Base-by-base conservation (phyloP, 352 stramenopile genomes). In the Elongisporangium anandrum region DNA sequence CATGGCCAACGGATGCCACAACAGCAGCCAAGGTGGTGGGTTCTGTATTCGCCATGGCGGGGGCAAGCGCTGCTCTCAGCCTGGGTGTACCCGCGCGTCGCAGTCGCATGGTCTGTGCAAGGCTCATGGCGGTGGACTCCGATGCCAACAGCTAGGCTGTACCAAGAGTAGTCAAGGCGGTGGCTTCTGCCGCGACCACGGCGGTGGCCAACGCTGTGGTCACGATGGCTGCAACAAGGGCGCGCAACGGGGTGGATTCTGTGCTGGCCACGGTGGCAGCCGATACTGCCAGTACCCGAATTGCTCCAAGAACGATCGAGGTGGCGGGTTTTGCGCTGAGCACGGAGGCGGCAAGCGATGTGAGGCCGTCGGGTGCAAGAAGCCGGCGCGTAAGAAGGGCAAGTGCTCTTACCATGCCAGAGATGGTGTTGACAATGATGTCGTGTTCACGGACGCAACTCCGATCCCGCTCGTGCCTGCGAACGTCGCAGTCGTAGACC, bases 111-210 rank as follows among this genome's bases (percentile, higher is more conserved):
- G 72, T n/a, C 71, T 81, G 20, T 41, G 29, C 29, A 41, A 41
- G 29, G 29, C 29, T 9, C 29, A 41, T 41, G 29, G 29, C 29
- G 29, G 57, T 70, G 17, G 73, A 85, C 48, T 73, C 72, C 51
- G 75, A 73, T 47, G 75, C 70, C 54, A 70, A 78, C 34, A 65
- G 69, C 13, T 82, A 72, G 70, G 75, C 21, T 89, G 79, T 63
- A 79, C 78, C 29, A 89, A 89, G 73, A 81, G 75, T 59, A 72
- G 57, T 49, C 77, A 88, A 39, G 79, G 79, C 34, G 79, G 79
- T 34, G 79, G 79, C 21, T 88, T 75, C 29, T 89, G 79, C 29
- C 77, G 77, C 26, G 64, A 75, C 1, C 79, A 89, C 51, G 79
- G 79, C 48, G 79, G 79, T 41, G 79, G 79, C 48, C 77, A 85